Evolutionary conservation across 2,329 filamentous ascomycete species (phyloP), one percentile per base, ranked within the genome.

Genomic region (Epicoccum nigrum): DNA sequence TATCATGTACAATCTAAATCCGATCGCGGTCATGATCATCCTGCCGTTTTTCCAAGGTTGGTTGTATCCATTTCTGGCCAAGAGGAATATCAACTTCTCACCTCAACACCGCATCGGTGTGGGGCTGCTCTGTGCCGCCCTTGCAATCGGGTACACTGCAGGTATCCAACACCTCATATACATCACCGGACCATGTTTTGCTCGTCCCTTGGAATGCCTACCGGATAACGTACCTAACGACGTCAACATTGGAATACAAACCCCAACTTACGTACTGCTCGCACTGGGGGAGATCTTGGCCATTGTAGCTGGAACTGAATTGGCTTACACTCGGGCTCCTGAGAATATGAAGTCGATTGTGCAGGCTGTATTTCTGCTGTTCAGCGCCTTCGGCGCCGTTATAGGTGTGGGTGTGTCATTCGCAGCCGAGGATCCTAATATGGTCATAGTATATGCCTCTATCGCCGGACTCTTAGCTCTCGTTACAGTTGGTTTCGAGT

Each of bases 1-100:
- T 65, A 76, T 91, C 48, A 83, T 91, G 65, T 82, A 85, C 70
- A 90, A 90, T 73, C 77, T 91, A 30, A 86, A 90, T 71, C 86
- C 88, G 4, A 83, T 91, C 59, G 83, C 86, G 16, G 82, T 91
- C 55, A 82, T 91, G 62, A 82, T 91, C 65, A 83, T 25, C 6
- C 23, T 25, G 23, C 23, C 23, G 6, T 9, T 25, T 9, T 25
- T 25, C 23, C 23, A 25, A 9, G 23, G 23, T 7, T 25, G 23
- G 23, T 9, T 25, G 23, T 25, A 25, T 25, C 23, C 23, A 7
- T 90, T 52, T n/a, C 50, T 60, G 13, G 42, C 41, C 21, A 31
- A 45, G n/a, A 32, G 35, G 19, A 48, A 41, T 17, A 47, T 60
- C 13, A 27, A 30, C 20, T 60, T 60, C 38, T 25, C 39, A 21